Evolutionary conservation across 257 asterid species (phyloP).

Genomic region (Schizonepeta tenuifolia): DNA sequence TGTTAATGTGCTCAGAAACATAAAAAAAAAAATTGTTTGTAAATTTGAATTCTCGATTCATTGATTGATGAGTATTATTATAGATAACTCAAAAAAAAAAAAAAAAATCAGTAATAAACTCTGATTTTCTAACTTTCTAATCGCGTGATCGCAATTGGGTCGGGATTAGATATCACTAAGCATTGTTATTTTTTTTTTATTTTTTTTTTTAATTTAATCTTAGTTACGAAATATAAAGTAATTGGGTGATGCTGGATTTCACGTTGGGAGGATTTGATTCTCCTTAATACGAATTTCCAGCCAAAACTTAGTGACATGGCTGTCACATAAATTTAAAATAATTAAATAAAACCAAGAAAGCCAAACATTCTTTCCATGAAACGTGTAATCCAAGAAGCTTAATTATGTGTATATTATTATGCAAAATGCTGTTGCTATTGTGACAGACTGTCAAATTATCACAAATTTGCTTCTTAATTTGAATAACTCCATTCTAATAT

Average conservation of each 20-base stretch:
- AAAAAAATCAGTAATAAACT: too few species aligned
- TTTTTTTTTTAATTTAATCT: neutral
- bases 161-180: too few species aligned
- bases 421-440: neutral
- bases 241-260: slow-evolving; percentile 20
- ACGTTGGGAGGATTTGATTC: slow-evolving; percentile 42
- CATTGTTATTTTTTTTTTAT: too few species aligned
- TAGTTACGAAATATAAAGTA: slow-evolving; percentile 7
- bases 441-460: slow-evolving; percentile 24
- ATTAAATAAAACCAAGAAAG: neutral
- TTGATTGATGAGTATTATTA: too few species aligned
- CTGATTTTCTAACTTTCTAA: too few species aligned
- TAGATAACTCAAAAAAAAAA: too few species aligned
- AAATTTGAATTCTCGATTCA: too few species aligned
- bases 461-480: neutral
- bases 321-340: slow-evolving; percentile 16
- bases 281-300: slow-evolving; percentile 28
- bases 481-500: slow-evolving; percentile 13
- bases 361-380: slow-evolving; percentile 26
- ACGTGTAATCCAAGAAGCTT: slow-evolving; percentile 34
- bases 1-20: too few species aligned
- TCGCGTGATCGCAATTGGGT: neutral
- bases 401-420: neutral
- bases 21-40: too few species aligned
- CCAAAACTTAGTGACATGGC: slow-evolving; percentile 27